phyloP scores from a whole-genome alignment of 306 rosid species.

The Glycine tomentella region DNA sequence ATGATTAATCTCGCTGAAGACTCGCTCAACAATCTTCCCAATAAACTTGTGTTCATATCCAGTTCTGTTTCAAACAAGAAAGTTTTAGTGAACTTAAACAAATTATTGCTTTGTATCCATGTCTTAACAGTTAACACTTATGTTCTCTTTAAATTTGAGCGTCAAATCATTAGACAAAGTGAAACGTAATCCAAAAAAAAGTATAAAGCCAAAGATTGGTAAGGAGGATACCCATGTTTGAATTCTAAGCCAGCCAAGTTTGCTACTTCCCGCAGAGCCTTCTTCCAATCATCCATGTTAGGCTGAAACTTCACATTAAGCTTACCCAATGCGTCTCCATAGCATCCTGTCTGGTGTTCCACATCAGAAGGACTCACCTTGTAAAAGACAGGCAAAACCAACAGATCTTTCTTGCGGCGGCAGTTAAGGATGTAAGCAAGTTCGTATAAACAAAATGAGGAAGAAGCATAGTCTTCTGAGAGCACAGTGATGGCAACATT shows the following conservation, averaged over 20 bases:
- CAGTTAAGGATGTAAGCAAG: slow-evolving; percentile 17
- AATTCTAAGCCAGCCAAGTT: background rate
- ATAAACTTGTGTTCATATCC: background rate
- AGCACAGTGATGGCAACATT: slow-evolving; percentile 13
- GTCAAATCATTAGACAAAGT: background rate
- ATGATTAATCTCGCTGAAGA: background rate
- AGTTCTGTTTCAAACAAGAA: background rate
- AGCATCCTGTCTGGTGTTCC: slow-evolving; percentile 24
- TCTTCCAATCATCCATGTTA: slow-evolving; percentile 31
- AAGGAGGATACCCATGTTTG: background rate
- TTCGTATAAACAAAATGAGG: slow-evolving; percentile 20
- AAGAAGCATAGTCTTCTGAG: slow-evolving; percentile 10
- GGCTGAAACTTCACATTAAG: background rate
- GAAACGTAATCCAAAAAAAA: background rate
- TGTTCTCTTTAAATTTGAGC: too few relatives aligned
- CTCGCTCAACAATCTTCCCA: background rate
- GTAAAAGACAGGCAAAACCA: slow-evolving; percentile 25
- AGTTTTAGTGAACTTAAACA: background rate
- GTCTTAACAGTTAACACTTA: too few relatives aligned
- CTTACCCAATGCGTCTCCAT: background rate
- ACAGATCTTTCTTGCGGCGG: background rate
- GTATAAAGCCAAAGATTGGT: background rate
- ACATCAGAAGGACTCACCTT: slow-evolving; percentile 9
- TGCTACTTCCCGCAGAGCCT: background rate
- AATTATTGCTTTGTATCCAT: background rate